Evolutionary conservation across 768 basidiomycete species (phyloP), one percentile per base, ranked within the genome.

Genomic region (Podaxis sp.): DNA sequence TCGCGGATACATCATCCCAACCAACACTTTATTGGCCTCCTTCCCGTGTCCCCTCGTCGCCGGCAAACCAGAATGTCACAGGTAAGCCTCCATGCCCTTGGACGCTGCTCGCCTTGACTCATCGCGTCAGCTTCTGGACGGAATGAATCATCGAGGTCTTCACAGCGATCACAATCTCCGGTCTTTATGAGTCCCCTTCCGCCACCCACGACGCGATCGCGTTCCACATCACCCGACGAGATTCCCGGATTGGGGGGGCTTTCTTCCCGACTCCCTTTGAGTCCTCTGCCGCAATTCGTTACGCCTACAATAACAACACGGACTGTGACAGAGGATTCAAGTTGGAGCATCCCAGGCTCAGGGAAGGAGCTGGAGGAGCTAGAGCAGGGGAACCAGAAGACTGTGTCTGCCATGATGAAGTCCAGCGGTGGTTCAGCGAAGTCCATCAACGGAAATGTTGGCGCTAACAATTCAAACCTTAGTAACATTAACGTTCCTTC

Each of bases 161-260:
- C 57, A n/a, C 16, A 21, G 5, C 47, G 35, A 36, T 36, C n/a
- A 6, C 38, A 27, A 1, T 38, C 59, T 14, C 59, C 59, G 16
- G 32, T 44, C 4, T 44, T 60, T 23, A 38, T 60, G 2, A 60
- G 38, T 16, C 59, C 59, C 7, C 59, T 60, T 54, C 38, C 54
- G 16, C 59, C 59, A 14, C 59, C 59, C 7, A 9, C 42, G 13
- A 44, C 16, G 16, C 16, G 28, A 16, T 53, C 51, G 14, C 59
- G 59, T 11, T 53, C 59, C 2, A 11, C 51, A 16, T 60, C 59
- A 2, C 40, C 32, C 9, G 59, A 60, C n/a, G 59, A 60, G 16
- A 60, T 60, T 21, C 59, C 59, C 4, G 59, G 59, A 25, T 23
- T 60, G 14, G 59, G 59, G 5, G 59, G 28, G n/a, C 59, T 60